Conservation (phyloP, 441 rosid species). For the Erodium chrysanthum region DNA sequence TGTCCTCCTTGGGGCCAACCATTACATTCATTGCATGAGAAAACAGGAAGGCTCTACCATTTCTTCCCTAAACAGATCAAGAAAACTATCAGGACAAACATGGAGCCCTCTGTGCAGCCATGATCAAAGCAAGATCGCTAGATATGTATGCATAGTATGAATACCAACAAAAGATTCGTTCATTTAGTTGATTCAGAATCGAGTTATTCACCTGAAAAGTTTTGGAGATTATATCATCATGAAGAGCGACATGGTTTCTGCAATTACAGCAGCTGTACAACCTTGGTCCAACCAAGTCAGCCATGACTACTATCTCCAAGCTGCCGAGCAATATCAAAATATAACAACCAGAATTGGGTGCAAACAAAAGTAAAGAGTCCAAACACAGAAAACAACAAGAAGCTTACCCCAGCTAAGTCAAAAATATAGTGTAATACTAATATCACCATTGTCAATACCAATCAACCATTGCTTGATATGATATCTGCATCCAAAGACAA, state of each 20-base stretch:
- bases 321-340: constrained; percentile 10
- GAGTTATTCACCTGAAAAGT: constrained; percentile 44
- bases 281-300: constrained; percentile 44
- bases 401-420: constrained; percentile 18
- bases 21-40: constrained; percentile 49
- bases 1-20: constrained; percentile 49
- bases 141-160: neutral
- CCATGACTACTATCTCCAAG: constrained; percentile 25
- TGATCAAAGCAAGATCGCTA: neutral
- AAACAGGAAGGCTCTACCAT: constrained; percentile 57
- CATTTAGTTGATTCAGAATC: constrained; percentile 13
- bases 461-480: constrained; percentile 10
- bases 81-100: constrained; percentile 1
- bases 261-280: constrained; percentile 66
- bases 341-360: neutral
- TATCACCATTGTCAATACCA: neutral
- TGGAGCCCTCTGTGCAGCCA: neutral
- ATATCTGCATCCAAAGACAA: constrained; percentile 21
- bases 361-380: neutral
- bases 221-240: constrained; percentile 60
- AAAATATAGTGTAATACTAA: constrained; percentile 7
- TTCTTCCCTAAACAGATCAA: constrained; percentile 37
- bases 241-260: constrained; percentile 56
- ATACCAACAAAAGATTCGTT: neutral
- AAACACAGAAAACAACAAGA: constrained; percentile 1